Base-by-base conservation (phyloP, 2,329 filamentous ascomycete genomes). In the Talaromyces sp. region DNA sequence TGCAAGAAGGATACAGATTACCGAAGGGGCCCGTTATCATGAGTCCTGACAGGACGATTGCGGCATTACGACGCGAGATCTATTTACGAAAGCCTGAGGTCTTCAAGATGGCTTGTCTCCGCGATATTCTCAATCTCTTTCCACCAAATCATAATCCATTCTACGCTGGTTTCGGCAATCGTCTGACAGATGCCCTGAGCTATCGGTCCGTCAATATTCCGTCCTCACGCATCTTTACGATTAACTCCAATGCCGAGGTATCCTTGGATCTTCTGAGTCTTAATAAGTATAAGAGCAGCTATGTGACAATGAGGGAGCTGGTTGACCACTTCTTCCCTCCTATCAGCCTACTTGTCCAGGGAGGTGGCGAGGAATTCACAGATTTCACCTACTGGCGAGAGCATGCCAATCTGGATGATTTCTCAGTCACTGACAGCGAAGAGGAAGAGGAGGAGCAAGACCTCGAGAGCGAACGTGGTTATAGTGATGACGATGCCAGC, bases 241-340 rank as follows among this genome's bases (percentile, higher is more conserved):
- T 99, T 80, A 99, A 99, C 74, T 94, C 90, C 56, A 96, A 97
- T 69, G 92, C 93, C 1, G 94, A 99, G 73, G 92, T 99, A 31
- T 93, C 89, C 28, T 79, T 99, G 21, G 93, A 97, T 70, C 79
- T 99, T 45, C 78, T 97, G 43, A 93, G 86, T 62, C 81, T 97
- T 56, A 97, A 96, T 75, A 95, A 91, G 72, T 89, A 97, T 71
- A 96, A 94, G 77, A 93, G 95, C 67, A 96, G 89, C 63, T 99
- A 99, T 70, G 91, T 96, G 62, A 92, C 90, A 67, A 99, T 99
- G 86, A 88, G 90, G 60, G 95, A 99, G 73, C 87, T 99, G 60
- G 90, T 99, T 6, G 94, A 99, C 70, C 94, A 99, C 73, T 97
- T 96, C 77, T 99, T 99, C 73, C 94, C 94, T 6, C 91, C 95